phyloP scores from a whole-genome alignment of 345 rosid species.

The Streptanthus diversifolius region DNA sequence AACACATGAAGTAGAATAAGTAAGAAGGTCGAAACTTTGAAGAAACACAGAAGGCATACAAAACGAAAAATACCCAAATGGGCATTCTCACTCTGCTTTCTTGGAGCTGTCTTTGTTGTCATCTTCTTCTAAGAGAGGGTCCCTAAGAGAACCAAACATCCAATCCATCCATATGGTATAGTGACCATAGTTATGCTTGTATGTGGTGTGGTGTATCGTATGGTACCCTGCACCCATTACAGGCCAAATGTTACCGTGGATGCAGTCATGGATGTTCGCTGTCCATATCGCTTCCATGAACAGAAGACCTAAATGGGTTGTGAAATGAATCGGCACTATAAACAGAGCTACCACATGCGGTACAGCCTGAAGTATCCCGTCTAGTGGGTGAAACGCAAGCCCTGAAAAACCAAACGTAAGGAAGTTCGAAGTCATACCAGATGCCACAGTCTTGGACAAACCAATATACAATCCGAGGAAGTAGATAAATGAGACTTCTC shows the following conservation, averaged over 20 bases:
- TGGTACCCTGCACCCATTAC: constrained; percentile 98
- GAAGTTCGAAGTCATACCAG: no score
- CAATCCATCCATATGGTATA: constrained; percentile 98
- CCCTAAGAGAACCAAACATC: constrained; percentile 85
- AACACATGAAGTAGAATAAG: background rate
- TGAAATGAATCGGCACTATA: constrained; percentile 75
- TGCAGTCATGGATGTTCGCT: constrained; percentile 90
- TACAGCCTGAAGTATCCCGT: constrained; percentile 86
- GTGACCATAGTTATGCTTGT: constrained; percentile 97
- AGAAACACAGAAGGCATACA: background rate
- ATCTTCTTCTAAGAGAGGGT: constrained; percentile 56
- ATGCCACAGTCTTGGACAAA: background rate
- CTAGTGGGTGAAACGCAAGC: constrained; percentile 87
- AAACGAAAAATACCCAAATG: background rate
- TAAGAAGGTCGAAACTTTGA: constrained; percentile 4
- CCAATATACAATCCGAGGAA: background rate
- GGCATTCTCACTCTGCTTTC: constrained; percentile 18
- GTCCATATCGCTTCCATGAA: constrained; percentile 90
- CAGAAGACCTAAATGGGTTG: constrained; percentile 63
- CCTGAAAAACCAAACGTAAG: constrained; percentile 41
- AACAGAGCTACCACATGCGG: constrained; percentile 80
- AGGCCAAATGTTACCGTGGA: constrained; percentile 79
- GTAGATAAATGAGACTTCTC: background rate
- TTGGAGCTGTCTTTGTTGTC: constrained; percentile 12
- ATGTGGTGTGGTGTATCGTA: constrained; percentile 93